Conservation (phyloP, 768 basidiomycete species). For the Amanita rimosa region DNA sequence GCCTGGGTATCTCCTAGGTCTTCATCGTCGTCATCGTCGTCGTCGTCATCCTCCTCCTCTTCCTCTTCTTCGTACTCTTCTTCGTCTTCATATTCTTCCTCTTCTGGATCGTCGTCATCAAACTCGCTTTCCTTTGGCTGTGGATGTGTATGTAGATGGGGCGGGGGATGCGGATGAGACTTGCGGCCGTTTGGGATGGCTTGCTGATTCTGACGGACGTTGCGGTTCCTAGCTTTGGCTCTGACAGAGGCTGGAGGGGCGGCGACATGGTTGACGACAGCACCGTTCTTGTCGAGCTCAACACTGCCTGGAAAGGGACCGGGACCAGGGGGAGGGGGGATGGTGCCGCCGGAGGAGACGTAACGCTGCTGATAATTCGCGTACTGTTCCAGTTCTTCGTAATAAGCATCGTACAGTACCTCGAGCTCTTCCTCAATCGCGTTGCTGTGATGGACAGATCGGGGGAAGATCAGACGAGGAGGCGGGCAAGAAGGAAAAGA, state of each 20-base stretch:
- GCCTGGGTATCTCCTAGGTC: constrained; percentile 38
- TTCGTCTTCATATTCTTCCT: constrained; percentile 63
- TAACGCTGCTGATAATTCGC: constrained; percentile 97
- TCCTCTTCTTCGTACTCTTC: constrained; percentile 35
- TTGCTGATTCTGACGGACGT: constrained; percentile 4
- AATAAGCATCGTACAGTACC: constrained; percentile 99
- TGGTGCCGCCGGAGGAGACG: constrained; percentile 79
- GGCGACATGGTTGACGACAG: constrained; percentile 35
- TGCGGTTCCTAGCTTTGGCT: constrained; percentile 2
- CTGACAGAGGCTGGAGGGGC: constrained; percentile 10
- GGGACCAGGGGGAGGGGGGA: constrained; percentile 89
- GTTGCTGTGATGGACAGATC: constrained; percentile 38
- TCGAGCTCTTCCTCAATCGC: constrained; percentile 99
- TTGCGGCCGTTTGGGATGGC: constrained; percentile 5
- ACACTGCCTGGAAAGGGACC: constrained; percentile 98
- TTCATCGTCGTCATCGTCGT: constrained; percentile 29
- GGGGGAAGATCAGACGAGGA: constrained; percentile 15
- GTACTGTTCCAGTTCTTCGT: constrained; percentile 99
- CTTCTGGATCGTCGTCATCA: constrained; percentile 60
- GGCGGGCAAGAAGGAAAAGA: constrained; percentile 11
- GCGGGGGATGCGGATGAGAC: constrained; percentile 14
- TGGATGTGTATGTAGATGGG: constrained; percentile 28
- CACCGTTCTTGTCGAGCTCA: constrained; percentile 89
- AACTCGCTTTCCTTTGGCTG: constrained; percentile 49
- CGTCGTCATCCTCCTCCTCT: constrained; percentile 29